phyloP scores from a whole-genome alignment of 768 basidiomycete species.

The Tricholoma saponaceum region DNA sequence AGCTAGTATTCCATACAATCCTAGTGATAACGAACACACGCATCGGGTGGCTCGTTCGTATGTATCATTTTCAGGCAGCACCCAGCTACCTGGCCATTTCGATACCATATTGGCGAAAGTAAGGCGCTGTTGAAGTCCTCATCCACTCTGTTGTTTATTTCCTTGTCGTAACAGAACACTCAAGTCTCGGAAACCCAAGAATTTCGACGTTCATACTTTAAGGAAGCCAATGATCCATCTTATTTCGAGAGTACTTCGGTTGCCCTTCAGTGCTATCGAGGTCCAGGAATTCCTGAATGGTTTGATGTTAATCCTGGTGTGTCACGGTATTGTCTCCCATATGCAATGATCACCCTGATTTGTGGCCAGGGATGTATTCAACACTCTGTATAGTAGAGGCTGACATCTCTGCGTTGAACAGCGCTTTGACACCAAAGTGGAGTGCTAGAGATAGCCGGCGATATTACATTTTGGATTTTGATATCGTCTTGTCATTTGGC shows the following conservation, averaged over 20 bases:
- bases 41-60: background rate
- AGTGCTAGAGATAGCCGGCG: background rate
- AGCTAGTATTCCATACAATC: constrained; percentile 3
- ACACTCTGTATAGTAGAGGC: background rate
- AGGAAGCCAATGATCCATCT: background rate
- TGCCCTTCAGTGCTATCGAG: background rate
- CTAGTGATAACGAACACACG: constrained; percentile 12
- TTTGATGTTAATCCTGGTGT: background rate
- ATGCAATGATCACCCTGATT: background rate
- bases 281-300: background rate
- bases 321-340: background rate
- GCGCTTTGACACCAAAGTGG: background rate
- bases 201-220: constrained; percentile 7
- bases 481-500: constrained; percentile 47
- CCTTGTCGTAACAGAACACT: background rate
- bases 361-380: background rate
- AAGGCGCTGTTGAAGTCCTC: background rate
- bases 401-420: background rate
- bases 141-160: background rate
- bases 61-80: background rate
- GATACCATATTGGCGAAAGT: constrained; percentile 1
- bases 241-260: background rate
- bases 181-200: constrained; percentile 12
- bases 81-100: background rate
- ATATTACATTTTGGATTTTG: constrained; percentile 30